Evolutionary conservation across 192 early-diverging fungal genomes (phyloP), one percentile per base, ranked within the genome.

Genomic region (Phycomyces blakesleeanus): DNA sequence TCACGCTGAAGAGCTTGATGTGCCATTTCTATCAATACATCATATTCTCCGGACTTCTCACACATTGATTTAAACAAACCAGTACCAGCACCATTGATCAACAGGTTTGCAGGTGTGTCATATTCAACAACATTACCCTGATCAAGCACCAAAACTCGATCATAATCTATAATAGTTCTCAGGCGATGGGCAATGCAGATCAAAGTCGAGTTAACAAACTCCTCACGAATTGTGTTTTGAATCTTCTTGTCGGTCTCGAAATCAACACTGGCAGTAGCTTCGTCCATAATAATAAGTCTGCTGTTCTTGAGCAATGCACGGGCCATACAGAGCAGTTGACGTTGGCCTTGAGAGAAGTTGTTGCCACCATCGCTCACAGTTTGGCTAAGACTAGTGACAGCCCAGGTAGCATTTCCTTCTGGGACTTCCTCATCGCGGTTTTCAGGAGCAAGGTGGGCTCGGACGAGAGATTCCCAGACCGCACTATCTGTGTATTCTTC

Each of bases 121-220:
- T 83, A 93, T 67, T 97, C 95, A 6, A 83, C 83, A 4, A 96
- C 68, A 8, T 53, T 26, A 9, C 95, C 95, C 21, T 81, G 78
- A 66, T 91, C 89, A 67, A 93, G 59, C 7, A 96, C 92, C 57
- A 94, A 61, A 22, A 95, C 81, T 12, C 86, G 79, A 69, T 95
- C 92, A 65, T 92, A 94, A 68, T 89, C 89, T 8, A 86, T 87
- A 49, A 96, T 82, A 0, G 93, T 93, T 56, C 86, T 77, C 55
- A 94, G 67, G 38, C 93, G 84, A 68, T 98, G 96, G 7, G 96
- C 96, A 71, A 98, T 92, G 51, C 86, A 88, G 25, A 98, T 68
- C 37, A 98, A 69, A 0, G 96, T 90, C 2, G 85, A 81, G 51
- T 86, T 67, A 38, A 76, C 73, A 72, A 94, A 91, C 57, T 87